Conservation (phyloP, 179 eudicot species). For the Sideroxylon spinosum region DNA sequence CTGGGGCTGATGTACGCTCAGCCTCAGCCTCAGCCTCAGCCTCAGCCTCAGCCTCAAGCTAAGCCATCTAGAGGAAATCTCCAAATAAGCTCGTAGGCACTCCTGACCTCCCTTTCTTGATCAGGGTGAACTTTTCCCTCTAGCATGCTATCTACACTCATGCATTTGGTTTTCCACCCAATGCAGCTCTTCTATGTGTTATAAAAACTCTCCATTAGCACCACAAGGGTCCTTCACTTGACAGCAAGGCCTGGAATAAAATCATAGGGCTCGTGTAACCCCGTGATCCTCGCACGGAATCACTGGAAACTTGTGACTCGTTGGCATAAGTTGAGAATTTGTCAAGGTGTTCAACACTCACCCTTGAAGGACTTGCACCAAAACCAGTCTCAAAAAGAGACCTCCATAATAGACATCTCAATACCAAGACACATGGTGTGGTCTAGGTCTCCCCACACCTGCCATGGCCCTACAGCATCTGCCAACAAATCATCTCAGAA, state of each 20-base stretch:
- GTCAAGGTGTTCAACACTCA: background rate
- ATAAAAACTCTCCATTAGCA: background rate
- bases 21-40: background rate
- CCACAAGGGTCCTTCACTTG: no score
- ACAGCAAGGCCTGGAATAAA: background rate
- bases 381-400: background rate
- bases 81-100: background rate
- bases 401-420: background rate
- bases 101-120: background rate
- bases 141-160: background rate
- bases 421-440: background rate
- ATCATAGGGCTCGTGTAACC: background rate
- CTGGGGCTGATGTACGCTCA: background rate
- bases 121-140: background rate
- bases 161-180: background rate
- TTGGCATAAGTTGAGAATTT: background rate
- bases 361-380: background rate
- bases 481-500: background rate
- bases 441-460: background rate
- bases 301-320: background rate
- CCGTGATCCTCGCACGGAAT: background rate
- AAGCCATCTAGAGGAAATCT: background rate
- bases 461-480: background rate
- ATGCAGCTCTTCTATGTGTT: background rate
- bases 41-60: background rate